Base-by-base conservation (phyloP, 108 stramenopile genomes). In the Skeletonema menzelii region DNA sequence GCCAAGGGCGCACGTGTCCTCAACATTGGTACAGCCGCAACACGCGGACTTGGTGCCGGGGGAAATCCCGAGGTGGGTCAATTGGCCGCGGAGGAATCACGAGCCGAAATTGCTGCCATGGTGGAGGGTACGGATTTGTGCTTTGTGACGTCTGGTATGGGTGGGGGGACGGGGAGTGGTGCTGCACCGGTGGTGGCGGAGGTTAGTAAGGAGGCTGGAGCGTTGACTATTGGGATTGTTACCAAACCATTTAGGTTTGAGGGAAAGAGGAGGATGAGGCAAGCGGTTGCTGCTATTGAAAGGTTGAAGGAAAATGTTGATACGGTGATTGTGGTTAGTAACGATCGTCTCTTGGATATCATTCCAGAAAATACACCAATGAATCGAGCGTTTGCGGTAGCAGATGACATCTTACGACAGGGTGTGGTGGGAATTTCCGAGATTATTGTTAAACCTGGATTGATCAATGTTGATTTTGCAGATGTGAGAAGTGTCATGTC, bases 401-500 rank as follows among this genome's bases (percentile, higher is more conserved):
- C 96, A 12, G 94, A 97, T 75, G 96, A 95, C 72, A 93, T 97
- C 57, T 78, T 97, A 56, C 84, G 96, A 47, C 94, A 96, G 76
- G 95, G 95, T 37, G 93, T 97, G 31, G 92, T 95, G 55, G 96
- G 95, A 5, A 95, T 97, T 55, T 91, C 90, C 13, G 95, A 95
- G 80, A 97, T 97, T 77, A 97, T 97, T 67, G 91, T 97, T 0
- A 64, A 87, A 46, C 96, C 95, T 26, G 96, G 95, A 19, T 63
- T 97, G 57, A 95, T 97, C 76, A 97, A 97, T 65, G 95, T 97
- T 4, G 96, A 96, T 75, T 97, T 97, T 81, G 96, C 95, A 4
- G 96, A 97, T 85, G 96, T 97, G 4, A 73, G 96, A 62, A 84
- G 87, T 34, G 89, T 97, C 40, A 97, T 97, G 96, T 85, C 87